Evolutionary conservation across 441 rosid species (phyloP), one percentile per base, ranked within the genome.

Genomic region (Jatropha multifida): DNA sequence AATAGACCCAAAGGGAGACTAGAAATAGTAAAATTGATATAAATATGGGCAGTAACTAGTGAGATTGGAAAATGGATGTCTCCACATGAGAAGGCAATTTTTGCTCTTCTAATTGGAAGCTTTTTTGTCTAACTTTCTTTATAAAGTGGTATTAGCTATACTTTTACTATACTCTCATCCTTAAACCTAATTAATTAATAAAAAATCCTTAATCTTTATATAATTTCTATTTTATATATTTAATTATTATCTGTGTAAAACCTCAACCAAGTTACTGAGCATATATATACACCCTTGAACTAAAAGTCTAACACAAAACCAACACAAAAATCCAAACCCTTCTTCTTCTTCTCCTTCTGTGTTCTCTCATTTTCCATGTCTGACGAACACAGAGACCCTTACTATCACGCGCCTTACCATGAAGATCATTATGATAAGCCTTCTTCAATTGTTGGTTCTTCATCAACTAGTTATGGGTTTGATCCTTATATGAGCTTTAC

Each of bases 31-130:
- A 58, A 32, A 46, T 65, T 66, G 77, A 56, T 27, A 7, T 2
- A 37, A 0, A 37, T 20, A 20, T 20, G 61, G 76, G 32, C 54
- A 68, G 11, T 71, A 32, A 73, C 26, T n/a, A 41, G 17, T 37
- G 7, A 58, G 56, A 42, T 10, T 26, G 58, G 13, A 62, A 52
- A 44, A 44, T 44, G 40, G 18, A 81, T 87, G 90, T 88, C 81
- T 83, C 96, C 90, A 81, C 80, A 75, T 48, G 77, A 85, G 89
- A 89, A 76, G 85, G 82, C 91, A 78, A 78, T 74, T 89, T 80
- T 83, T 78, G 76, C 71, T 78, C 68, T 65, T 78, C 69, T 74
- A 67, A 87, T 77, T 73, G 86, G 84, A 72, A 76, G 82, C n/a
- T 79, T 74, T 75, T 66, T 78, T 78, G 85, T 90, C 91, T 23